These are phyloP conservation scores for Dictyostelium purpureum DNA, from an alignment of 78 protist genomes.

Conservation along the genomic window DNA sequence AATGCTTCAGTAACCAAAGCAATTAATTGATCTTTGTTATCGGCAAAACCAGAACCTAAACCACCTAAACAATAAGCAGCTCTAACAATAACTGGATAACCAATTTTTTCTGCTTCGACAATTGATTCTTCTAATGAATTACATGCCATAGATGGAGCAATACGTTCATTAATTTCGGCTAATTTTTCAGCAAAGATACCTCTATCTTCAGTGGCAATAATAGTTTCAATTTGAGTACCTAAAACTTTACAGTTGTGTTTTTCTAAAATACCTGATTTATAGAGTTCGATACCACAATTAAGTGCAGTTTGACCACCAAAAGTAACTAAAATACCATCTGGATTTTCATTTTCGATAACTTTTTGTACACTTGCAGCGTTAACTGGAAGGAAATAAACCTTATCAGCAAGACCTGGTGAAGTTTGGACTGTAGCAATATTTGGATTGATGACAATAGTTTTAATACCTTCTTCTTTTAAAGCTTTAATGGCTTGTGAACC, in stretches of 20 bases:
- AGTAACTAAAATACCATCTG: constrained; percentile 95
- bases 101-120: constrained; percentile 77
- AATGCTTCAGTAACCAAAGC: constrained; percentile 84
- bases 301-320: constrained; percentile 99
- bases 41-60: constrained; percentile 96
- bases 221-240: constrained; percentile 94
- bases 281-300: constrained; percentile 95
- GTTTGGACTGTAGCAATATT: constrained; percentile 99
- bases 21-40: constrained; percentile 86
- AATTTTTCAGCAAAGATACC: constrained; percentile 92
- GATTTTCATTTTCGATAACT: constrained; percentile 93
- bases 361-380: constrained; percentile 90
- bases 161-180: constrained; percentile 89
- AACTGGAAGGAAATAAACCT: constrained; percentile 97
- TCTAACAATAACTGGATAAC: constrained; percentile 96
- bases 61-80: constrained; percentile 98
- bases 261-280: constrained; percentile 82
- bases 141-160: constrained; percentile 88
- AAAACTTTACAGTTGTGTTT: constrained; percentile 89
- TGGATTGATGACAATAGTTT: constrained; percentile 97
- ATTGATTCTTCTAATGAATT: constrained; percentile 73
- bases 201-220: constrained; percentile 97
- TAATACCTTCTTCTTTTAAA: constrained; percentile 95
- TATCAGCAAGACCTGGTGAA: constrained; percentile 94
- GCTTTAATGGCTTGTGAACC: constrained; percentile 97